A percentile compares a stretch with the other conserved stretches of the same genome.
Evolutionary conservation across 164 flowering plant genomes (phyloP).

Genomic region (Protea cynaroides): DNA sequence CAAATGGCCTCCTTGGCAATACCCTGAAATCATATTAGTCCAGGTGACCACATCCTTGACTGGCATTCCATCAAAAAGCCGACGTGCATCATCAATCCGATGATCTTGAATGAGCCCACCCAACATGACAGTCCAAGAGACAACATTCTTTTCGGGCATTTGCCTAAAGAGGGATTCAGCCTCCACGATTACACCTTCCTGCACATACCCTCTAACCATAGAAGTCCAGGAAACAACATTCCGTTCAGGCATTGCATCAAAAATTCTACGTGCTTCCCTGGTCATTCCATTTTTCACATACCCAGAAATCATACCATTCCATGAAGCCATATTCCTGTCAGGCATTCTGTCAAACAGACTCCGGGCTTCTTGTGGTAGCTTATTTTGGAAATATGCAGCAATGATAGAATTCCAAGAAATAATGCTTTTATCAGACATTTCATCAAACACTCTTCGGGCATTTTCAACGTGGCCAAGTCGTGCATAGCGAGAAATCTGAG

Average conservation of each 20-base stretch:
- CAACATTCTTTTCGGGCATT: slow-evolving; percentile 76
- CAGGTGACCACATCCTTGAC: slow-evolving; percentile 67
- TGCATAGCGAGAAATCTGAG: slow-evolving; percentile 36
- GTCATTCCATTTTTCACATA: slow-evolving; percentile 53
- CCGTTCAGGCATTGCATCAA: slow-evolving; percentile 57
- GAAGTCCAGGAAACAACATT: slow-evolving; percentile 78
- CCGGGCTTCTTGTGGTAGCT: slow-evolving; percentile 39
- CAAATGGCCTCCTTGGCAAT: slow-evolving; percentile 50
- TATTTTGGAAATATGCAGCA: slow-evolving; percentile 51
- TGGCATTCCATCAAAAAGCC: slow-evolving; percentile 58
- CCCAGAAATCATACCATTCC: slow-evolving; percentile 70
- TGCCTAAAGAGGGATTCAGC: slow-evolving; percentile 55
- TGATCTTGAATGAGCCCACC: slow-evolving; percentile 60
- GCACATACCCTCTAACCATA: slow-evolving; percentile 62
- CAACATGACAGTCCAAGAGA: slow-evolving; percentile 80
- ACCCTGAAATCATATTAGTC: slow-evolving; percentile 70
- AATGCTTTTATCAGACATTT: slow-evolving; percentile 32
- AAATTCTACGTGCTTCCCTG: slow-evolving; percentile 43
- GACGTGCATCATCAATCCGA: slow-evolving; percentile 57
- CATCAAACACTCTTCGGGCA: slow-evolving; percentile 56
- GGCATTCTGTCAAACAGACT: slow-evolving; percentile 59
- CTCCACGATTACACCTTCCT: slow-evolving; percentile 45
- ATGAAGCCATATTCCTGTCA: slow-evolving; percentile 47
- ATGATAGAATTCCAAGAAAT: slow-evolving; percentile 63
- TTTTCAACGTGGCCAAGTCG: slow-evolving; percentile 46